Base-by-base conservation (phyloP, 1,284 basidiomycete genomes). In the Hymenochaete sp. region DNA sequence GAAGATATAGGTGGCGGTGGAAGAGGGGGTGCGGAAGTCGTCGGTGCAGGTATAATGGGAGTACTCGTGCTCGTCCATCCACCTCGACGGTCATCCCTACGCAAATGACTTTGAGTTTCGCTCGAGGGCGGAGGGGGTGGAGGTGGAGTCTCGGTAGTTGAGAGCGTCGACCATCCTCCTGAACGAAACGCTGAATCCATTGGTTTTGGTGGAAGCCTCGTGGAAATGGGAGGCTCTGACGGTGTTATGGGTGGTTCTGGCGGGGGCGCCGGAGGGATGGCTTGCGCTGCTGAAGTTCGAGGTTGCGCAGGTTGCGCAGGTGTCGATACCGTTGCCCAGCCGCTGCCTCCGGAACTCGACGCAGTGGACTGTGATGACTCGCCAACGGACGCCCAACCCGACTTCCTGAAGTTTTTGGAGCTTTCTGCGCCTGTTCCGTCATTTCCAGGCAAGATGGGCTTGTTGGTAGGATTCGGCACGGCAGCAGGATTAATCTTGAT, bases 111-210 rank as follows among this genome's bases (percentile, higher is more conserved):
- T 44, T 11, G 18, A 50, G 39, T 2, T 50, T 45, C 22, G 48
- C 49, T 8, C 33, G 50, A 10, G 32, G 58, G 42, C 4, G 57
- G 52, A 25, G 52, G 46, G 14, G 55, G 47, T 27, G 58, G 53
- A 14, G 55, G 49, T 14, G 41, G 42, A 3, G 54, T 48, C 36
- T 53, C 56, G 32, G 59, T 59, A 1, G 68, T 68, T 47, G 79
- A 77, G n/a, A 80, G 61, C 28, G 73, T 72, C 9, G 78, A 71
- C 73, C 75, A 80, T 9, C 78, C 77, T 38, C 68, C 77, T 10
- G 68, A 63, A 29, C 72, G 67, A 59, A 79, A 81, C 26, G 43
- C 8, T n/a, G 32, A n/a, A 24, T 44, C 25, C 21, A 47, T 31
- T 8, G 29, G 26, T 3, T 54, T 42, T 32, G 53, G 26, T 28